Conservation (phyloP, 495 filamentous ascomycete genomes). For the Neurospora africana region DNA sequence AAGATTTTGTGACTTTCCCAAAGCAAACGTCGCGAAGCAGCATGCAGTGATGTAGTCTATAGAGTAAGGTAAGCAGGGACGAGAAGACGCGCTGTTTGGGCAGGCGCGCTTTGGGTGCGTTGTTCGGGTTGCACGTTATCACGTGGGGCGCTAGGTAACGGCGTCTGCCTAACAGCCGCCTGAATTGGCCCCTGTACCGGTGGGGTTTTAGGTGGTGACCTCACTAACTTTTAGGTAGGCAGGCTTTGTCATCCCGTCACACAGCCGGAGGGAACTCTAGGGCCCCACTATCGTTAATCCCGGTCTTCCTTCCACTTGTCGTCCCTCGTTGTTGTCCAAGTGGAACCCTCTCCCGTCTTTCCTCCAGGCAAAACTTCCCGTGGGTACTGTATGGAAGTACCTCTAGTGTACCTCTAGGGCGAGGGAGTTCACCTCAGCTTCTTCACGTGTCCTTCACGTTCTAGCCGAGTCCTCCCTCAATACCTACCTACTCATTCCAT, state of each 20-base stretch:
- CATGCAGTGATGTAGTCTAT: not conserved
- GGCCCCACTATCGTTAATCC: not conserved
- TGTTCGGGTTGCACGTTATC: conserved; percentile 9
- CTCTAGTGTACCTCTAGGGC: not conserved
- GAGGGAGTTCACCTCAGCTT: not conserved
- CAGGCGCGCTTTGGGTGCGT: not conserved
- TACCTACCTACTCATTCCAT: not conserved
- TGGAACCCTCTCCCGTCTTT: not conserved
- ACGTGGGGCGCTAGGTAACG: conserved; percentile 8
- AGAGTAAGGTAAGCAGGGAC: not conserved
- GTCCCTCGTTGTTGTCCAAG: not conserved
- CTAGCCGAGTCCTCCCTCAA: not conserved
- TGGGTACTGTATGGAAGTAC: too few relatives aligned
- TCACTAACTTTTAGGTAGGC: not conserved
- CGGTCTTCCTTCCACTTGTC: too few relatives aligned
- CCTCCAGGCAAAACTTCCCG: not conserved
- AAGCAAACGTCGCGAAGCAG: not conserved
- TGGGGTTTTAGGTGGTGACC: not conserved
- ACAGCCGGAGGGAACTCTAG: not conserved
- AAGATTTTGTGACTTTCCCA: not conserved
- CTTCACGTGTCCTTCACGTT: not conserved
- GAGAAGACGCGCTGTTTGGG: not conserved
- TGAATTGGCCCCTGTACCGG: not conserved
- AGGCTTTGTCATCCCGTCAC: not conserved
- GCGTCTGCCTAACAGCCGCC: not conserved